These are phyloP conservation scores for Termitomyces sp. DNA, from an alignment of 768 basidiomycete species.

Conservation along the genomic window DNA sequence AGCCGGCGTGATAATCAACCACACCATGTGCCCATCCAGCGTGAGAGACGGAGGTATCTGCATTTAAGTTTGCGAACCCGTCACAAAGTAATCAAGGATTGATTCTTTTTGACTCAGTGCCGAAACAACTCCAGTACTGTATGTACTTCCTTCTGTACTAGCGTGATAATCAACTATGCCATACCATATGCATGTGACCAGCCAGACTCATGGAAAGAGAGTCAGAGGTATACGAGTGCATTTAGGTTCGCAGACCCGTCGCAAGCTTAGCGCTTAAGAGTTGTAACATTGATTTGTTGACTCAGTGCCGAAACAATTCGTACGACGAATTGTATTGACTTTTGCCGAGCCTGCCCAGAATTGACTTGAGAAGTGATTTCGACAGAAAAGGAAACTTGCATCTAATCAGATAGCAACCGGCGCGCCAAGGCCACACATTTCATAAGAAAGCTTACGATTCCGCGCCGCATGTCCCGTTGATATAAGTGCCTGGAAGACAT, in stretches of 20 bases:
- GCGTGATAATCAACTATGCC: too few species aligned
- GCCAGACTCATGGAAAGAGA: too few species aligned
- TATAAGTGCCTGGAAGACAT: constrained; percentile 10
- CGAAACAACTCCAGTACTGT: too few species aligned
- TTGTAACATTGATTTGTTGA: too few species aligned
- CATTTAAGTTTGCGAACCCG: neutral
- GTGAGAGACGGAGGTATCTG: neutral
- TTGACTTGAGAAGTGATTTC: neutral
- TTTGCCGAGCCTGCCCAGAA: neutral
- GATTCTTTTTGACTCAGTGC: neutral
- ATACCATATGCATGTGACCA: too few species aligned
- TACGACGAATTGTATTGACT: neutral
- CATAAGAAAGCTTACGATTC: constrained; percentile 17
- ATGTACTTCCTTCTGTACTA: too few species aligned
- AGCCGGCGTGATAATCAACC: too few species aligned
- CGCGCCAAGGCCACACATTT: neutral
- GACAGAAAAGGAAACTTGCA: constrained; percentile 4
- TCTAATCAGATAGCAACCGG: constrained; percentile 17
- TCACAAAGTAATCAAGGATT: neutral
- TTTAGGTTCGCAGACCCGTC: too few species aligned
- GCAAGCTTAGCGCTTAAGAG: too few species aligned
- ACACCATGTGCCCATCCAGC: too few species aligned
- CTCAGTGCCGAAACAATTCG: too few species aligned
- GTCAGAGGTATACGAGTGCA: too few species aligned
- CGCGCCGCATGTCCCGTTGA: constrained; percentile 15